Conservation (phyloP, 768 basidiomycete species). For the Leccinum subtestaceum region DNA sequence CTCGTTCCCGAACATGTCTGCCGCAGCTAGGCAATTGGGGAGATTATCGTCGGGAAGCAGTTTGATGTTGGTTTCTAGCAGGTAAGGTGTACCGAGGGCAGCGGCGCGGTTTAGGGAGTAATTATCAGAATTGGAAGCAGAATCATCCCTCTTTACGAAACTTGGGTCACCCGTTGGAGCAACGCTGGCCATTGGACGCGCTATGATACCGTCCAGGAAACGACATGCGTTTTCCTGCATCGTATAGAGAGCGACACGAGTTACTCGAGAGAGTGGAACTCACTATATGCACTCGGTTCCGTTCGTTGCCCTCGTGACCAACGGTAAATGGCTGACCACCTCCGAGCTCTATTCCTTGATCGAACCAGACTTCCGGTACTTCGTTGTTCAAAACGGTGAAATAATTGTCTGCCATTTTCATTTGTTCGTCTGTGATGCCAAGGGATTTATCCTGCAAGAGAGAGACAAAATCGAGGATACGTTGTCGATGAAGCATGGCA, state of each 20-base stretch:
- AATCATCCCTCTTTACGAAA: slow-evolving; percentile 11
- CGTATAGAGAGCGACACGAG: background rate
- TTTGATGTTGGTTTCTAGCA: slow-evolving; percentile 52
- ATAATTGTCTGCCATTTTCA: slow-evolving; percentile 70
- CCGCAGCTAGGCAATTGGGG: slow-evolving; percentile 25
- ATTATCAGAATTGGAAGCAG: background rate
- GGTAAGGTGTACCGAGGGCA: slow-evolving; percentile 44
- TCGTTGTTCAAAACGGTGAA: slow-evolving; percentile 57
- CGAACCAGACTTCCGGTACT: slow-evolving; percentile 61
- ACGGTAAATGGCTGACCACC: slow-evolving; percentile 63
- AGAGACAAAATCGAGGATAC: slow-evolving; percentile 45
- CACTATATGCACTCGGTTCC: slow-evolving; percentile 60
- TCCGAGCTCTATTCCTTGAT: slow-evolving; percentile 57
- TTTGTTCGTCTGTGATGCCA: slow-evolving; percentile 46
- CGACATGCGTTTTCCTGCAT: slow-evolving; percentile 44
- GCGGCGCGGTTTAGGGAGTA: slow-evolving; percentile 31
- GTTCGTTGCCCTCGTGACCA: slow-evolving; percentile 52
- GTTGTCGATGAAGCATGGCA: slow-evolving; percentile 45
- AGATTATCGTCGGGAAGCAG: slow-evolving; percentile 37
- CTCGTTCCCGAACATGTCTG: slow-evolving; percentile 45
- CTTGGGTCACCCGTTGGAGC: background rate
- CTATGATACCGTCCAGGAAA: slow-evolving; percentile 39
- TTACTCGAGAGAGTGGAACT: slow-evolving; percentile 23
- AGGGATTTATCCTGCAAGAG: slow-evolving; percentile 40
- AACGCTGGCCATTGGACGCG: background rate